phyloP scores from a whole-genome alignment of 139 green algal species.

The Micractinium conductrix region DNA sequence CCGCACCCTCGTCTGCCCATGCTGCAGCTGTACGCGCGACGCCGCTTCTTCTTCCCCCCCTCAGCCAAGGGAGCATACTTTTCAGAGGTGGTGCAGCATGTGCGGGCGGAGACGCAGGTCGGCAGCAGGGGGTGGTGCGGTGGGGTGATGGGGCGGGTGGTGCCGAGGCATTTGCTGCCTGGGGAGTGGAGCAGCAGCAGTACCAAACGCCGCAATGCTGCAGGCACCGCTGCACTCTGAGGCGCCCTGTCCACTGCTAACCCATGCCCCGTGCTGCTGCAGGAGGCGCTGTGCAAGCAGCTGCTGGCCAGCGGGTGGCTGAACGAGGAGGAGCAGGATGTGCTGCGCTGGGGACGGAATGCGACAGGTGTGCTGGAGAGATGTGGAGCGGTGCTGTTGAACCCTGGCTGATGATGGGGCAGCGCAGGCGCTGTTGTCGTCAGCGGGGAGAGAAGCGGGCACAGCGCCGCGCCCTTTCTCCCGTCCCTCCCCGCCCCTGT shows the following conservation, averaged over 20 bases:
- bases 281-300: conserved; percentile 44
- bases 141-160: not conserved
- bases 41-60: conserved; percentile 61
- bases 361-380: conserved; percentile 41
- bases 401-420: too few species aligned
- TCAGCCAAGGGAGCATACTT: conserved; percentile 49
- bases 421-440: too few species aligned
- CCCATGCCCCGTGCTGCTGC: not conserved
- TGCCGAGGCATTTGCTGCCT: not conserved
- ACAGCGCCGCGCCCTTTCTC: not conserved
- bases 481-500: not conserved
- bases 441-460: not conserved
- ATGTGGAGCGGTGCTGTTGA: not conserved
- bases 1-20: not conserved
- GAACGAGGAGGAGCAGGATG: conserved; percentile 53
- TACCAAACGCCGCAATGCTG: too few species aligned
- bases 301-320: conserved; percentile 51
- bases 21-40: conserved; percentile 63
- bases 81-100: conserved; percentile 43
- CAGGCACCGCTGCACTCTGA: too few species aligned
- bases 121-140: not conserved
- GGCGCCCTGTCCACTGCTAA: too few species aligned
- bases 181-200: too few species aligned
- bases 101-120: conserved; percentile 69
- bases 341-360: conserved; percentile 72